Evolutionary conservation across 306 rosid species (phyloP).

Genomic region (Geum urbanum): DNA sequence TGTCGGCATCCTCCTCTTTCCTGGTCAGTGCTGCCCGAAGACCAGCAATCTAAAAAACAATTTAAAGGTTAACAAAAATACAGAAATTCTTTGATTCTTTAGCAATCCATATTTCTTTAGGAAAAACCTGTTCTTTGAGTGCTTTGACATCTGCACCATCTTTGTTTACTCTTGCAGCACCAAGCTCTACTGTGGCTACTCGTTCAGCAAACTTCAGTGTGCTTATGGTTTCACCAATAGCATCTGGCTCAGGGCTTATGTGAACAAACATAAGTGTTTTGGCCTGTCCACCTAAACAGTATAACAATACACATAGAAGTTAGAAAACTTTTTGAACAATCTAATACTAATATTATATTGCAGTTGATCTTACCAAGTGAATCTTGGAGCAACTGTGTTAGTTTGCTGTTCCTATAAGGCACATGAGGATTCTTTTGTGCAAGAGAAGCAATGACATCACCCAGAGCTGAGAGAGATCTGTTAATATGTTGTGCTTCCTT

Average conservation of each 20-base stretch:
- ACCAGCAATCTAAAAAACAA: constrained; percentile 53
- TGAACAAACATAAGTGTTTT: constrained; percentile 96
- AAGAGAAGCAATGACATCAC: constrained; percentile 94
- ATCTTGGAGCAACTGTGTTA: constrained; percentile 94
- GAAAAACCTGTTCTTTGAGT: constrained; percentile 82
- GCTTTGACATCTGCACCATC: constrained; percentile 77
- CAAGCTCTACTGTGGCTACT: constrained; percentile 93
- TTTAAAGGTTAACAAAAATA: constrained; percentile 13
- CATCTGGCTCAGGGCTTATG: constrained; percentile 84
- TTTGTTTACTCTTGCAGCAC: constrained; percentile 90
- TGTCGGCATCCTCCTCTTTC: constrained; percentile 56
- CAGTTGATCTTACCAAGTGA: constrained; percentile 69
- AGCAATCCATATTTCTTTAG: constrained; percentile 1
- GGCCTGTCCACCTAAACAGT: constrained; percentile 79
- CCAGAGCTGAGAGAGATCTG: constrained; percentile 91
- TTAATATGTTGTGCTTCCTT: constrained; percentile 97
- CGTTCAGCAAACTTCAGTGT: constrained; percentile 95
- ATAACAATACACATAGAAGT: constrained; percentile 21
- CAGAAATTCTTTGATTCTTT: not conserved
- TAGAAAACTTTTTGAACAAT: constrained; percentile 7
- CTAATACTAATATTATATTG: not conserved
- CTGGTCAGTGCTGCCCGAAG: constrained; percentile 77
- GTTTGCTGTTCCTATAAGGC: constrained; percentile 95
- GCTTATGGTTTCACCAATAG: constrained; percentile 77
- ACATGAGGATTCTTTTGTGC: constrained; percentile 93